A percentile compares a stretch with the other conserved stretches of the same genome.
phyloP scores from a whole-genome alignment of 768 basidiomycete genomes.

The Leucocoprinus leucothites region DNA sequence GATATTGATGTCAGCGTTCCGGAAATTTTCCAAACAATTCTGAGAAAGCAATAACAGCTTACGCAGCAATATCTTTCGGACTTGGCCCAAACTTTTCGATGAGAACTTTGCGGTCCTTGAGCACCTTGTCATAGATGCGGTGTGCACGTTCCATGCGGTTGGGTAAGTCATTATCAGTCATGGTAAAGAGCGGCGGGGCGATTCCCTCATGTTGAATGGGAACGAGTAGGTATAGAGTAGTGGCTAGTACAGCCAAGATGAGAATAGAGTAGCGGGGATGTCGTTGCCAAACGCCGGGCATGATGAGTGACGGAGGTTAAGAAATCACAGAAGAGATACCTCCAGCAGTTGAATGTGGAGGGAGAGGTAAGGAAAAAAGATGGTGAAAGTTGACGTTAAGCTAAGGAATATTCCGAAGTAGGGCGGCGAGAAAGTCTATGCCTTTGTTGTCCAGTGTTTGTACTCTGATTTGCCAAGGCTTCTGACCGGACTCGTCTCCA shows the following conservation, averaged over 20 bases:
- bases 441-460: constrained; percentile 4
- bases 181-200: constrained; percentile 18
- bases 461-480: background rate
- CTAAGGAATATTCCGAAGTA: background rate
- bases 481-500: background rate
- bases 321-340: background rate
- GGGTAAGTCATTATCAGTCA: constrained; percentile 32
- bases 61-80: constrained; percentile 45
- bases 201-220: constrained; percentile 25
- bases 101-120: constrained; percentile 40
- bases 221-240: constrained; percentile 46
- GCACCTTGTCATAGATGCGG: constrained; percentile 40
- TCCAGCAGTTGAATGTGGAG: constrained; percentile 5
- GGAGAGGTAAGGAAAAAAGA: background rate
- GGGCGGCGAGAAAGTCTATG: background rate
- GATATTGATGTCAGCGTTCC: no score
- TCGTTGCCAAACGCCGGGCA: constrained; percentile 33
- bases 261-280: constrained; percentile 53
- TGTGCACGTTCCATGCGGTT: constrained; percentile 40
- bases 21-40: background rate
- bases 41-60: constrained; percentile 16
- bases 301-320: constrained; percentile 12
- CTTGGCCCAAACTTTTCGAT: constrained; percentile 55
- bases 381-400: background rate
- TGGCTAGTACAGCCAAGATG: constrained; percentile 36